These are phyloP conservation scores for Polyplosphaeria fusca DNA, from an alignment of 495 filamentous ascomycete species.

Conservation along the genomic window DNA sequence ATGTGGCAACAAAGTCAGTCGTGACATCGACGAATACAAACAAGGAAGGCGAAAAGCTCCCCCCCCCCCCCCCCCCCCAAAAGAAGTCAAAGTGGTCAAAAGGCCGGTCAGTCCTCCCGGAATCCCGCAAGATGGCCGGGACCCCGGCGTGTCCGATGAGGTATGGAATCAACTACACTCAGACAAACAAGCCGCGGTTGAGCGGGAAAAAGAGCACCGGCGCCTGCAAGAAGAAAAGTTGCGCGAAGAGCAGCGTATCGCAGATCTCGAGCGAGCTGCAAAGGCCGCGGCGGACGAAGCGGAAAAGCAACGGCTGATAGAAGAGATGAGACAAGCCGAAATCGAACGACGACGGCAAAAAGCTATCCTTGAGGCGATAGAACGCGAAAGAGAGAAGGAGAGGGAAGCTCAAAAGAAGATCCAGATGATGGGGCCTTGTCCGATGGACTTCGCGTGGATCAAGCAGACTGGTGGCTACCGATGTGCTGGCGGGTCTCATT, in stretches of 20 bases:
- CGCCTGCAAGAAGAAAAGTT: slow-evolving; percentile 8
- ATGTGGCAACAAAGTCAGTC: too few relatives aligned
- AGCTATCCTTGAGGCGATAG: slow-evolving; percentile 40
- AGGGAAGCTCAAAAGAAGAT: slow-evolving; percentile 37
- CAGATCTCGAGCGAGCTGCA: slow-evolving; percentile 5
- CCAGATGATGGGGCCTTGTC: slow-evolving; percentile 38
- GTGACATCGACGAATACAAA: too few relatives aligned
- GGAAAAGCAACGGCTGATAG: background rate
- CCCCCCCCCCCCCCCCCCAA: background rate
- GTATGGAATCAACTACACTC: slow-evolving; percentile 59
- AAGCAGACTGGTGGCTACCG: slow-evolving; percentile 43
- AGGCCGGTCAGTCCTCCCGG: background rate
- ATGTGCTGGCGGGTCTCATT: slow-evolving; percentile 54
- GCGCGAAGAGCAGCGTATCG: slow-evolving; percentile 11
- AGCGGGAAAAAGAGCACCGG: slow-evolving; percentile 10
- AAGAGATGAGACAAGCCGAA: slow-evolving; percentile 17
- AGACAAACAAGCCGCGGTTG: slow-evolving; percentile 43
- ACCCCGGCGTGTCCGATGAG: slow-evolving; percentile 57
- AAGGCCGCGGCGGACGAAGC: slow-evolving; percentile 16
- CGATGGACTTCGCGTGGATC: slow-evolving; percentile 40
- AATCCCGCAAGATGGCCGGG: slow-evolving; percentile 39
- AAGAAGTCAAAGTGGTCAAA: background rate
- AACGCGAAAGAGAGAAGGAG: slow-evolving; percentile 34
- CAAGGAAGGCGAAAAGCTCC: background rate
- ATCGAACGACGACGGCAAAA: slow-evolving; percentile 39